Evolutionary conservation across 805 yeast species (phyloP).

Genomic region (Metschnikowia proteae): DNA sequence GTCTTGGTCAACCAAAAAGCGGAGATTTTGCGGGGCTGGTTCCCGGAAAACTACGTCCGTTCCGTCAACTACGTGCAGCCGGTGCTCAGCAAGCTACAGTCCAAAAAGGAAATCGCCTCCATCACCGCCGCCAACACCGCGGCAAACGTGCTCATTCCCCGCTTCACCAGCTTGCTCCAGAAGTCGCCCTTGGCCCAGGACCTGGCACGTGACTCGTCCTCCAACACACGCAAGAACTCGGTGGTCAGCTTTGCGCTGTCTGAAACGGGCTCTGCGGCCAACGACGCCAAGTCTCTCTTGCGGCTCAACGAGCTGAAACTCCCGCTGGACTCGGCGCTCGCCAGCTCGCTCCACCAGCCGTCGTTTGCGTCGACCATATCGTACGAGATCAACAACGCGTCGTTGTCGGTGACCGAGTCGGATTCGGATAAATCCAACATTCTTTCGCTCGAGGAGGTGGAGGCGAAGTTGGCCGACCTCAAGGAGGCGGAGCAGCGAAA

Average conservation of each 20-base stretch:
- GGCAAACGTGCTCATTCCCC: conserved; percentile 43
- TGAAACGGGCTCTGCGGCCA: conserved; percentile 29
- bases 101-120: conserved; percentile 39
- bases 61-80: conserved; percentile 43
- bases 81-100: conserved; percentile 34
- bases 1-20: conserved; percentile 36
- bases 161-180: conserved; percentile 35
- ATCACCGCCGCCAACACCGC: conserved; percentile 46
- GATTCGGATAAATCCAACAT: conserved; percentile 12
- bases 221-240: conserved; percentile 45
- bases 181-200: conserved; percentile 29
- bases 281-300: conserved; percentile 1
- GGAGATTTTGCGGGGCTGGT: conserved; percentile 71
- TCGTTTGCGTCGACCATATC: conserved; percentile 13
- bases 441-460: conserved; percentile 28
- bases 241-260: conserved; percentile 49
- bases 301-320: conserved; percentile 3
- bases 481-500: conserved; percentile 17
- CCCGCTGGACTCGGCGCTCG: neutral
- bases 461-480: conserved; percentile 23
- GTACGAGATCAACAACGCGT: conserved; percentile 3
- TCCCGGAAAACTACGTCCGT: conserved; percentile 64
- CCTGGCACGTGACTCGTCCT: conserved; percentile 29
- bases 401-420: conserved; percentile 6
- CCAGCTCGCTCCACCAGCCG: conserved; percentile 7